Percentiles rank a stretch among this genome's conserved stretches.
phyloP scores from a whole-genome alignment of 2,329 filamentous ascomycete genomes.

The Domatiomyces catenatus region DNA sequence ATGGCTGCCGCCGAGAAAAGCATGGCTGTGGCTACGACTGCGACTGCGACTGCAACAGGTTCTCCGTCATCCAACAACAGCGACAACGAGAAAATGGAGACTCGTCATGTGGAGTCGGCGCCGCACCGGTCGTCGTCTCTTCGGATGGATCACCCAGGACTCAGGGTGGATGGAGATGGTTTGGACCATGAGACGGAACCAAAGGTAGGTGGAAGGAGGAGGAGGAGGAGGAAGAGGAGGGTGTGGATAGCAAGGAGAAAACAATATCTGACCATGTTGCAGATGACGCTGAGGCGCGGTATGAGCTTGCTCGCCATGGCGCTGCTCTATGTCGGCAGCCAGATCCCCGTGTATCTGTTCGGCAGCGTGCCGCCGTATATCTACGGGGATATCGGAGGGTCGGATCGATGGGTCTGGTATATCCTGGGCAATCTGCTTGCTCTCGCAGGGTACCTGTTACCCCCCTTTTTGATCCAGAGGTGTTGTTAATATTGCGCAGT shows the following conservation, averaged over 20 bases:
- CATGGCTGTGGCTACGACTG: too few species aligned
- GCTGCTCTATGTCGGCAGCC: slow-evolving; percentile 46
- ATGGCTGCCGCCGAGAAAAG: too few species aligned
- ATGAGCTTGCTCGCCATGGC: slow-evolving; percentile 44
- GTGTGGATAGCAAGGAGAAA: too few species aligned
- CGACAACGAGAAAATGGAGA: background rate
- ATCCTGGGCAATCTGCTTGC: slow-evolving; percentile 39
- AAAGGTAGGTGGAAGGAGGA: slow-evolving; percentile 1
- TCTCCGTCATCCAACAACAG: too few species aligned
- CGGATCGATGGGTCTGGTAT: slow-evolving; percentile 33
- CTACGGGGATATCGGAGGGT: slow-evolving; percentile 45
- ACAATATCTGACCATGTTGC: background rate
- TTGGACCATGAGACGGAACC: slow-evolving; percentile 9
- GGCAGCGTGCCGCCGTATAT: slow-evolving; percentile 39
- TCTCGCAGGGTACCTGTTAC: slow-evolving; percentile 28
- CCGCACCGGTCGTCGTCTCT: too few species aligned
- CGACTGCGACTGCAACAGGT: too few species aligned
- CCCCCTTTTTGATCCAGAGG: too few species aligned
- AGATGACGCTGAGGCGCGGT: slow-evolving; percentile 15
- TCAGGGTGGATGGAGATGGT: slow-evolving; percentile 9
- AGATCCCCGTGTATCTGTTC: slow-evolving; percentile 42
- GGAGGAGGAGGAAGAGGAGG: background rate
- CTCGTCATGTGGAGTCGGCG: background rate
- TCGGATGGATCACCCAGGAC: background rate
- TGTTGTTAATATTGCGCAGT: background rate